phyloP scores from a whole-genome alignment of 1,139 yeast genomes.

The Protomyces inouyei region DNA sequence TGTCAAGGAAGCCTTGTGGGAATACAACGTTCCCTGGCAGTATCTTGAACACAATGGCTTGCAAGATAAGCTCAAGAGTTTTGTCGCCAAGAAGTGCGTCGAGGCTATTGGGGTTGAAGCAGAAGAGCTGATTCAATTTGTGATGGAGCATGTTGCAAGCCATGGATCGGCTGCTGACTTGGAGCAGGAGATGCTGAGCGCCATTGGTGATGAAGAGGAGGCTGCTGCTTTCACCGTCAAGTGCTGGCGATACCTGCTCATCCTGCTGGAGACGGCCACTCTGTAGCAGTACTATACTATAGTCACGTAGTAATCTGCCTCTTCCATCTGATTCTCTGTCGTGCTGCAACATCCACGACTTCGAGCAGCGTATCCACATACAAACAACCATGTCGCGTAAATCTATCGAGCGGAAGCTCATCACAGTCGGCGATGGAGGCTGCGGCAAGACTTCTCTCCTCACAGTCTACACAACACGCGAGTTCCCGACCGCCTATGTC shows the following conservation, averaged over 20 bases:
- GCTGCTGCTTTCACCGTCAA: slow-evolving; percentile 37
- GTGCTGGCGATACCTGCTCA: slow-evolving; percentile 37
- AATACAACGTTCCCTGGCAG: slow-evolving; percentile 37
- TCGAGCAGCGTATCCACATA: neutral
- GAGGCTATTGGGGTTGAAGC: slow-evolving; percentile 41
- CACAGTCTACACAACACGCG: slow-evolving; percentile 51
- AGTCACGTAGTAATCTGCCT: neutral
- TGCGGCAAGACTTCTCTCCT: slow-evolving; percentile 88
- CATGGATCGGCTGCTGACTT: neutral
- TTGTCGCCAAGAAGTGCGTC: slow-evolving; percentile 36
- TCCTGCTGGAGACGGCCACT: slow-evolving; percentile 12
- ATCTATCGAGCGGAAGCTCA: slow-evolving; percentile 49
- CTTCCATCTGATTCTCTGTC: neutral
- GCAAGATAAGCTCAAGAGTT: slow-evolving; percentile 35
- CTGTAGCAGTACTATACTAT: neutral
- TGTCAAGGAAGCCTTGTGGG: slow-evolving; percentile 34
- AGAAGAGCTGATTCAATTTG: slow-evolving; percentile 37
- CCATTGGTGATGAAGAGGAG: slow-evolving; percentile 35
- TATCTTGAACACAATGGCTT: slow-evolving; percentile 34
- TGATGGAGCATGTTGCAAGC: neutral
- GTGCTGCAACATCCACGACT: no score
- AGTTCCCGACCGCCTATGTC: slow-evolving; percentile 51
- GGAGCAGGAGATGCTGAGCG: slow-evolving; percentile 9
- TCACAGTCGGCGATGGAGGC: slow-evolving; percentile 92
- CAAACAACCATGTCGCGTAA: slow-evolving; percentile 1